Conservation (phyloP, 2,329 filamentous ascomycete genomes). For the Cercospora sojina region DNA sequence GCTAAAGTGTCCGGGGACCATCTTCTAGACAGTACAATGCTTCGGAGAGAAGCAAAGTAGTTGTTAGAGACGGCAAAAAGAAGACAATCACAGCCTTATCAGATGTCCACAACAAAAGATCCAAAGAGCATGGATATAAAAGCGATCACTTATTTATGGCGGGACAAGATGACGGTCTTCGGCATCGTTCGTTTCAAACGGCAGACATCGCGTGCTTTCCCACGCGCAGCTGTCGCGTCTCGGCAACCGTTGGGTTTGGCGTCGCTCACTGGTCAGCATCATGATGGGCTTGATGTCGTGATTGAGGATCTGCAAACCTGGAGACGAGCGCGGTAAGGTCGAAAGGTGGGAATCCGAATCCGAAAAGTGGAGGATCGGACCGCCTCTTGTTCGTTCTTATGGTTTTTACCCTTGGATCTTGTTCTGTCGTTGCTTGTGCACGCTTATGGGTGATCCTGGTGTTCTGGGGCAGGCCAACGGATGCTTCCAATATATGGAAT, state of each 20-base stretch:
- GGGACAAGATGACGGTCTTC: conserved; percentile 4
- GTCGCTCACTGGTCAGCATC: conserved; percentile 1
- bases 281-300: conserved; percentile 25
- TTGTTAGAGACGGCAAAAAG: neutral
- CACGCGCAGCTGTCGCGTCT: conserved; percentile 6
- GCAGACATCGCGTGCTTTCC: conserved; percentile 8
- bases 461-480: neutral
- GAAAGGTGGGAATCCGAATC: neutral
- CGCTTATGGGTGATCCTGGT: neutral
- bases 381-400: neutral
- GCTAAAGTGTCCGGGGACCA: neutral
- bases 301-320: conserved; percentile 17
- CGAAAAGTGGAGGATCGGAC: conserved; percentile 11
- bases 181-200: neutral
- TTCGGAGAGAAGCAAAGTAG: neutral
- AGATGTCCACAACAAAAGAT: neutral
- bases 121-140: neutral
- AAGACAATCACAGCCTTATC: neutral
- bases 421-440: neutral
- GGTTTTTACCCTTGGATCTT: neutral
- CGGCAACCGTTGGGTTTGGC: neutral
- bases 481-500: neutral
- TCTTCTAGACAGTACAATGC: too few relatives aligned
- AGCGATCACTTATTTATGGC: neutral
- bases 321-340: conserved; percentile 10